Conservation (phyloP, 306 rosid genomes). For the Casuarina glauca region DNA sequence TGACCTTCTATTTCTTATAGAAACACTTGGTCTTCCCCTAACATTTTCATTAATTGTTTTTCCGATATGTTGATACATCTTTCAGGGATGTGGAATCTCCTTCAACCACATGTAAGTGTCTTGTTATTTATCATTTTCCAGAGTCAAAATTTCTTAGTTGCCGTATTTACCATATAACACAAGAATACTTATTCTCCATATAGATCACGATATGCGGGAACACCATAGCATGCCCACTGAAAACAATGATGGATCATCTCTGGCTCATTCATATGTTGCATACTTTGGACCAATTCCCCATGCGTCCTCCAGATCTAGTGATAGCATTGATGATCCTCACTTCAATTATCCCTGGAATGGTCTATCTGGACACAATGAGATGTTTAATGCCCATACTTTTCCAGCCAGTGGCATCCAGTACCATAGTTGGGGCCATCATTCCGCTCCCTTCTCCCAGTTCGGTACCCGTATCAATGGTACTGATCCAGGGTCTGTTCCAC, state of each 20-base stretch:
- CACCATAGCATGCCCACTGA: slow-evolving; percentile 17
- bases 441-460: slow-evolving; percentile 18
- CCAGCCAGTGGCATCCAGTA: slow-evolving; percentile 21
- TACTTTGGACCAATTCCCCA: slow-evolving; percentile 26
- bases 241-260: slow-evolving; percentile 6
- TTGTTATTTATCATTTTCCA: neutral
- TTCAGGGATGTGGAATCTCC: slow-evolving; percentile 31
- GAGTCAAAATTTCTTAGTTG: neutral
- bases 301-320: slow-evolving; percentile 19
- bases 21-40: neutral
- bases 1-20: neutral
- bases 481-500: slow-evolving; percentile 13
- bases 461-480: slow-evolving; percentile 13
- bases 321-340: slow-evolving; percentile 20
- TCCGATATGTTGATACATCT: neutral
- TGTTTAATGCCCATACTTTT: slow-evolving; percentile 15
- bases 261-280: slow-evolving; percentile 18
- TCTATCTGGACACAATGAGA: slow-evolving; percentile 17
- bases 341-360: slow-evolving; percentile 27
- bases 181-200: neutral
- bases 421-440: slow-evolving; percentile 25
- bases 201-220: slow-evolving; percentile 23
- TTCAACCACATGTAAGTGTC: slow-evolving; percentile 20
- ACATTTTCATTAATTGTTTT: neutral
- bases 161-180: neutral